Conservation (phyloP, 768 basidiomycete species). For the Boletus vermiculosoides region DNA sequence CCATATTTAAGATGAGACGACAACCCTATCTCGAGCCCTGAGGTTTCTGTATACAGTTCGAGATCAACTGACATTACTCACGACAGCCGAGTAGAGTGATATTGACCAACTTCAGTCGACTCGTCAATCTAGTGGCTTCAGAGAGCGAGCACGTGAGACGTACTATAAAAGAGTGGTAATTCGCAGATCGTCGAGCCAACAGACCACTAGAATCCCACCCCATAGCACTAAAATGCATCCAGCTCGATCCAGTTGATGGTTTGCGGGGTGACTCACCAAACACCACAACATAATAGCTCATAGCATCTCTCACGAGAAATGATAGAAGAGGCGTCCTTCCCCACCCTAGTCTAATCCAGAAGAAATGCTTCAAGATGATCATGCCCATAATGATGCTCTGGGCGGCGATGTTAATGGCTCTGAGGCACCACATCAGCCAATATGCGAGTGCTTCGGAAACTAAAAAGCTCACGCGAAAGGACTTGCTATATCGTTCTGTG, state of each 20-base stretch:
- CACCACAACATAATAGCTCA: slow-evolving; percentile 41
- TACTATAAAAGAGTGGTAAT: slow-evolving; percentile 2
- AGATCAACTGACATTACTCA: slow-evolving; percentile 8
- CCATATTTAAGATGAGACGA: slow-evolving; percentile 27
- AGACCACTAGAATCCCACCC: background rate
- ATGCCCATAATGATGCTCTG: slow-evolving; percentile 42
- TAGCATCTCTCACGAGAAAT: slow-evolving; percentile 46
- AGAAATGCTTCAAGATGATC: slow-evolving; percentile 37
- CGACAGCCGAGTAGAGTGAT: slow-evolving; percentile 13
- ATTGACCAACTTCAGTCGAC: slow-evolving; percentile 13
- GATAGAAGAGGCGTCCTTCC: slow-evolving; percentile 41
- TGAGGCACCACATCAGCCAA: slow-evolving; percentile 1
- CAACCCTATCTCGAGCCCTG: slow-evolving; percentile 13
- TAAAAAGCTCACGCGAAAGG: background rate
- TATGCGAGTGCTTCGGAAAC: background rate
- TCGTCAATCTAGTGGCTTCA: background rate
- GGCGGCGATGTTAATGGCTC: slow-evolving; percentile 22
- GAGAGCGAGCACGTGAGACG: background rate
- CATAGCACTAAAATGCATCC: slow-evolving; percentile 3
- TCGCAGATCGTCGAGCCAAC: slow-evolving; percentile 1
- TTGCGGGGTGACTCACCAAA: slow-evolving; percentile 33
- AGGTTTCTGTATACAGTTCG: no score
- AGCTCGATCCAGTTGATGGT: background rate
- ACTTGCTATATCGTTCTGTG: background rate
- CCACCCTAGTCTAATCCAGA: slow-evolving; percentile 37